Conservation (phyloP, 2,329 filamentous ascomycete species). For the Coccinonectria pachysandricola region DNA sequence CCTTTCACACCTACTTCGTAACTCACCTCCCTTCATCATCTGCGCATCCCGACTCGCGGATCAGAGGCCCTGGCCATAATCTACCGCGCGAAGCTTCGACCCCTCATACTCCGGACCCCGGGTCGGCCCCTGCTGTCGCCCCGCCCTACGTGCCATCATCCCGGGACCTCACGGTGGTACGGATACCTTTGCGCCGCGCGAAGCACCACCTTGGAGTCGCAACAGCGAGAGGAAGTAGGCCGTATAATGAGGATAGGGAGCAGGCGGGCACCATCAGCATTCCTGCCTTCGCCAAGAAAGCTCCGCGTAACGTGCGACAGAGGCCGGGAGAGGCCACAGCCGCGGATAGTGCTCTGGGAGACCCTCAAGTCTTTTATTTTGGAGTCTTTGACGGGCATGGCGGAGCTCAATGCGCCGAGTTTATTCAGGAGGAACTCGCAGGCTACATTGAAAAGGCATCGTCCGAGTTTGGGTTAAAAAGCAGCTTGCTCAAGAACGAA, state of each 20-base stretch:
- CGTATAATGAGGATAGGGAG: conserved; percentile 87
- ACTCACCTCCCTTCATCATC: conserved; percentile 91
- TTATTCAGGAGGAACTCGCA: conserved; percentile 75
- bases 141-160: conserved; percentile 44
- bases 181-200: conserved; percentile 83
- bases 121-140: conserved; percentile 47
- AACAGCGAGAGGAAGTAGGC: conserved; percentile 68
- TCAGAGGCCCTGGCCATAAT: conserved; percentile 63
- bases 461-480: conserved; percentile 63
- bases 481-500: conserved; percentile 51
- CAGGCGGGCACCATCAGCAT: conserved; percentile 91
- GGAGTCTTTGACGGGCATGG: conserved; percentile 94
- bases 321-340: conserved; percentile 50
- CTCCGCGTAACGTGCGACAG: conserved; percentile 53
- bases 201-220: conserved; percentile 91
- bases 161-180: conserved; percentile 83
- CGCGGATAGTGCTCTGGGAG: conserved; percentile 70
- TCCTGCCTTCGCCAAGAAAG: conserved; percentile 80
- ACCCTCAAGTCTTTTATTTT: conserved; percentile 97
- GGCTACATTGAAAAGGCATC: conserved; percentile 80
- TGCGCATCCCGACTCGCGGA: conserved; percentile 73
- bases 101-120: conserved; percentile 54
- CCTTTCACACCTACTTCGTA: conserved; percentile 94
- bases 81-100: conserved; percentile 76
- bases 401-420: conserved; percentile 77